Evolutionary conservation across 2,329 filamentous ascomycete species (phyloP).

Genomic region (Verticillium longisporum): DNA sequence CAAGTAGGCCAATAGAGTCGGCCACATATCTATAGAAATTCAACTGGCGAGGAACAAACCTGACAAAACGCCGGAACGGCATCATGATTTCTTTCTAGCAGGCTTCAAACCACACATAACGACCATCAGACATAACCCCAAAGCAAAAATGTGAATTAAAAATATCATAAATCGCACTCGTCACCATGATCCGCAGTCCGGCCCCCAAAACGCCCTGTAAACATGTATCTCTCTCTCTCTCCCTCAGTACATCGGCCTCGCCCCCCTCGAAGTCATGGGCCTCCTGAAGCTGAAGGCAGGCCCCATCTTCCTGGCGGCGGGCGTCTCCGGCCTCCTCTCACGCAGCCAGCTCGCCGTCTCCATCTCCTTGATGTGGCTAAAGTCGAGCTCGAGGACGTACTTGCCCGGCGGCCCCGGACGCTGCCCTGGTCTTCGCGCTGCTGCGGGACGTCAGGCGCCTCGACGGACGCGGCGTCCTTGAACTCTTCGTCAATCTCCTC

Average conservation of each 20-base stretch:
- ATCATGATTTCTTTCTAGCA: too few species aligned
- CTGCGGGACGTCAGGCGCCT: not conserved
- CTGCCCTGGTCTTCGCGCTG: not conserved
- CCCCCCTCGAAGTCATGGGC: not conserved
- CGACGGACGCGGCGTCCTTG: conserved; percentile 6
- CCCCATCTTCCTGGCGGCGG: not conserved
- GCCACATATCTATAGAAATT: too few species aligned
- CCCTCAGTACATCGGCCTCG: not conserved
- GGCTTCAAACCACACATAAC: too few species aligned
- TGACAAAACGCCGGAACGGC: too few species aligned
- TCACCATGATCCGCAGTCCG: not conserved
- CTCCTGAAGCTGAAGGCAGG: not conserved
- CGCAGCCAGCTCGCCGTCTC: not conserved
- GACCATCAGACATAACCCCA: too few species aligned
- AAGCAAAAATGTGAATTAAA: not conserved
- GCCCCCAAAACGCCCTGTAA: not conserved
- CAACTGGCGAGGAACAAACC: too few species aligned
- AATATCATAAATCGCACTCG: not conserved
- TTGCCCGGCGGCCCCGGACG: not conserved
- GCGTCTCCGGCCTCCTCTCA: not conserved
- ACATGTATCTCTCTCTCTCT: not conserved
- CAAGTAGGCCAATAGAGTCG: not conserved
- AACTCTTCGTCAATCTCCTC: not conserved
- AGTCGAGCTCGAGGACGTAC: conserved; percentile 1
- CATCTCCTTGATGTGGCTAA: conserved; percentile 2